phyloP scores from a whole-genome alignment of 2,329 filamentous ascomycete species.

The Trichoderma sp. region DNA sequence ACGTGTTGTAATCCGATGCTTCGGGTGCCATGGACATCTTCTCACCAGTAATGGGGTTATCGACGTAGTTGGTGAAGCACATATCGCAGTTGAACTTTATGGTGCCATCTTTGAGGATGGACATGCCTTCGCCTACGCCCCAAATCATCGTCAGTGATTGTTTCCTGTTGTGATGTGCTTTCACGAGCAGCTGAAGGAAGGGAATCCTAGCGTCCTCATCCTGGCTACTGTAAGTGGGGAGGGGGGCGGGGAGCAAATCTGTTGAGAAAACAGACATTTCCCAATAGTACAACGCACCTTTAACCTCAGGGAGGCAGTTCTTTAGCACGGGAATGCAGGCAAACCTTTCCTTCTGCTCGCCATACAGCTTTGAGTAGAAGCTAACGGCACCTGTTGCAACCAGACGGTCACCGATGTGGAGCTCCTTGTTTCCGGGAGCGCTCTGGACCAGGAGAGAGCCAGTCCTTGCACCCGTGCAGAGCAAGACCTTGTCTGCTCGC shows the following conservation, averaged over 20 bases:
- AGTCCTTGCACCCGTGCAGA: constrained; percentile 57
- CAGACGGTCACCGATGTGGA: constrained; percentile 52
- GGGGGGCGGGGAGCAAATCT: neutral
- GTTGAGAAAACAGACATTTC: neutral
- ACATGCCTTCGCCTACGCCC: constrained; percentile 40
- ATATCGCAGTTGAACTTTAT: constrained; percentile 62
- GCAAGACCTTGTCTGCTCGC: constrained; percentile 50
- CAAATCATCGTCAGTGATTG: constrained; percentile 12
- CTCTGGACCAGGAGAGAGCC: constrained; percentile 51
- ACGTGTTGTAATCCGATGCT: constrained; percentile 41
- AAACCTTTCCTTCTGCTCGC: constrained; percentile 46
- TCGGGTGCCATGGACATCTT: constrained; percentile 51
- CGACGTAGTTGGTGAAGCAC: constrained; percentile 54
- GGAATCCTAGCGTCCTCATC: neutral
- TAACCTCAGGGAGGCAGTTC: constrained; percentile 41
- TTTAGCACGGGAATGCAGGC: constrained; percentile 52
- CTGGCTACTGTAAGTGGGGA: neutral
- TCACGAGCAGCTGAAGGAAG: neutral
- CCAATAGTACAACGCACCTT: constrained; percentile 34
- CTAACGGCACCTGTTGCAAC: constrained; percentile 54
- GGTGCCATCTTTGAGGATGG: constrained; percentile 44
- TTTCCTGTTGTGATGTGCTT: neutral
- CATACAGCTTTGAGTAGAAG: constrained; percentile 39
- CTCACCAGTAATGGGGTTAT: constrained; percentile 45
- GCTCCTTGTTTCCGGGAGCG: constrained; percentile 45